Base-by-base conservation (phyloP, 148 eudicot species). In the Beta vulgaris region DNA sequence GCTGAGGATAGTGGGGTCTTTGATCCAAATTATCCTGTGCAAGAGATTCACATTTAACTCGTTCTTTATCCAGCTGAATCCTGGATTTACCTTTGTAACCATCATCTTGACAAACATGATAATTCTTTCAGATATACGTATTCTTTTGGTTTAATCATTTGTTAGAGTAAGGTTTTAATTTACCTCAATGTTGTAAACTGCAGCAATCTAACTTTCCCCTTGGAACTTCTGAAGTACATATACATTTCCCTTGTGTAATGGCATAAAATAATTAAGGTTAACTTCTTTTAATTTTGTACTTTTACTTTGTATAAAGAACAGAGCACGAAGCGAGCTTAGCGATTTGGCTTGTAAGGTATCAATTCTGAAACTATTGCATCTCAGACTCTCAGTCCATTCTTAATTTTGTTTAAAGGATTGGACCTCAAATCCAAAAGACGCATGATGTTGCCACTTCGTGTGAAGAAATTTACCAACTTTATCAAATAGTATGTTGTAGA, bases 61-160 rank as follows among this genome's bases (percentile, higher is more conserved):
- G 26, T 34, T 59, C 36, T 70, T 80, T 69, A 16, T 37, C 71
- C 71, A 63, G 83, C 68, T 75, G 62, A 75, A 55, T 64, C 65
- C 83, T 42, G 76, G 72, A 71, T 80, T 71, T 80, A 55, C 68
- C 74, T 37, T 31, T 80, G 83, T 80, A 75, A 71, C 53, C 59
- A 65, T 80, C 76, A 53, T 75, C 66, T 25, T 75, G 75, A 80
- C 55, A 64, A 67, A 80, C 54, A 21, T 40, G 72, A 69, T 70
- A 59, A 76, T 80, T 80, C 76, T 75, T 79, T 69, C 59, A 53
- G 44, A 39, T 68, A 62, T 26, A 39, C 58, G 57, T 36, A 66
- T 69, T 74, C 68, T 64, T 69, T 79, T 69, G 54, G 55, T 58
- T 68, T 73, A 68, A 18, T 61, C n/a, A 69, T 69, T 53, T 68